Evolutionary conservation across 1,284 basidiomycete species (phyloP).

Genomic region (Ustilago sp.): DNA sequence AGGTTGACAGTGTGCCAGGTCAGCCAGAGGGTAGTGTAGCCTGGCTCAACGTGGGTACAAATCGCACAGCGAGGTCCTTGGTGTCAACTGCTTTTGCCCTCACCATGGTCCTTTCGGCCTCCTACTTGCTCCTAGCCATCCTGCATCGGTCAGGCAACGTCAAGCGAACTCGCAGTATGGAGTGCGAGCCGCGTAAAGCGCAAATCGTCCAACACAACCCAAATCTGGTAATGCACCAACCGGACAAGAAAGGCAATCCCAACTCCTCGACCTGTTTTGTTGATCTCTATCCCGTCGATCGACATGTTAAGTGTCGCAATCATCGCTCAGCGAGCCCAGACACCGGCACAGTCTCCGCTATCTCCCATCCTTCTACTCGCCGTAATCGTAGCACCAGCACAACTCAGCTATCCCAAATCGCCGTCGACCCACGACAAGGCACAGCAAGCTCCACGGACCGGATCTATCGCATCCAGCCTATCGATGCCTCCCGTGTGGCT

Average conservation of each 20-base stretch:
- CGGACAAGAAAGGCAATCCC: neutral
- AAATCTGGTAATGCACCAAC: neutral
- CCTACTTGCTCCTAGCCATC: slow-evolving; percentile 15
- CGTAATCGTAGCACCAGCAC: neutral
- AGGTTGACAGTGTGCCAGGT: neutral
- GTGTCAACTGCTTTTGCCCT: neutral
- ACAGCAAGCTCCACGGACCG: slow-evolving; percentile 15
- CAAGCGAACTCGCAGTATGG: slow-evolving; percentile 5
- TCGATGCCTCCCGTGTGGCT: neutral
- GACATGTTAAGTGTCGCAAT: neutral
- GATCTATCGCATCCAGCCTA: slow-evolving; percentile 4
- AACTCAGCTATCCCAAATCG: neutral
- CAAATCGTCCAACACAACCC: neutral
- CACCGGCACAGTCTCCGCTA: neutral
- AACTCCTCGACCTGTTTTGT: neutral
- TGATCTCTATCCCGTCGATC: neutral
- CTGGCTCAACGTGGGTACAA: slow-evolving; percentile 12
- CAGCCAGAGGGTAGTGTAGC: slow-evolving; percentile 13
- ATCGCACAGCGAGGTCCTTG: slow-evolving; percentile 1
- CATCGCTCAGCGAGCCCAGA: neutral
- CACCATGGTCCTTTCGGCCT: neutral
- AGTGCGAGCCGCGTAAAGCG: neutral
- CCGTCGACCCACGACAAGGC: neutral
- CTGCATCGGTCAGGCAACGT: slow-evolving; percentile 16
- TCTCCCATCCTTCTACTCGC: neutral